Evolutionary conservation across 441 rosid species (phyloP), one percentile per base, ranked within the genome.

Genomic region (Capsella rubella): DNA sequence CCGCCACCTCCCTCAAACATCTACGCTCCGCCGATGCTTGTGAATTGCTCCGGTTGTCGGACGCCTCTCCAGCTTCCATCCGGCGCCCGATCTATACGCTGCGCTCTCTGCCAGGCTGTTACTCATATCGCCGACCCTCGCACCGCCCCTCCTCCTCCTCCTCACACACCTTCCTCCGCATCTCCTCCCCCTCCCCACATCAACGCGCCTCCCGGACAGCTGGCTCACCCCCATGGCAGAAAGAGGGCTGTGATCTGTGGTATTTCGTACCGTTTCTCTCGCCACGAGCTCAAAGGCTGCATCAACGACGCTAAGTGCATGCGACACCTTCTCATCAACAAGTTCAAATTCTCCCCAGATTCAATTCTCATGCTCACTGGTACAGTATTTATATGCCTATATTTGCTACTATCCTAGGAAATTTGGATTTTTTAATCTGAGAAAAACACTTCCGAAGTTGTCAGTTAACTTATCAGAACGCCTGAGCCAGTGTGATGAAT

Each of bases 261-360:
- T 61, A 89, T 94, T 34, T 91, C 97, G 53, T 94, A 94, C 68
- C 81, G 76, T 73, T 80, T 63, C 78, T 91, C 98, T 29, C 85
- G 93, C 72, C 92, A 87, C 76, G 97, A 93, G 89, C 92, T 91
- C 54, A 88, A 90, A 72, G 98, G 95, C 18, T 93, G 98, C 86
- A 84, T 91, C 61, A 91, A 91, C 72, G 98, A 93, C 76, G 97
- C 97, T 79, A 93, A 90, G 85, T 90, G 96, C 81, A 91, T 93
- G 97, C 88, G 90, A 18, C 80, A 84, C 80, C 90, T 93, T 63
- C 88, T 93, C 74, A 84, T 87, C 67, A 90, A 85, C 79, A 87
- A 82, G 81, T 93, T 89, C 75, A 79, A 82, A 43, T 89, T 87
- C 79, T 89, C 97, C 9, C 72, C 78, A 32, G 90, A 86, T 54